Evolutionary conservation across 257 asterid genomes (phyloP).

Genomic region (Plantago ovata): DNA sequence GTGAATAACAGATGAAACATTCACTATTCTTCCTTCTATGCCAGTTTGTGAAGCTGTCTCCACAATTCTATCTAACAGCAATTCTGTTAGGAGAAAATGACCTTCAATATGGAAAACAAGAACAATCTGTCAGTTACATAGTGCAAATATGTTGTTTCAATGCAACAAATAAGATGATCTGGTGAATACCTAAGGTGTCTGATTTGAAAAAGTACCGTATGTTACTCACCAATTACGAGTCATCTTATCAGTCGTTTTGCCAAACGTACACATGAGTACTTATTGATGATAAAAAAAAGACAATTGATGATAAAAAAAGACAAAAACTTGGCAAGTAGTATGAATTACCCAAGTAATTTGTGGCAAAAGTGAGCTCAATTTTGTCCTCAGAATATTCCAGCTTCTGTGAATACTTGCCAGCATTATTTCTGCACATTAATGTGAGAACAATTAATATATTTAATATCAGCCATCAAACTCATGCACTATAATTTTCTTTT

Average conservation of each 20-base stretch:
- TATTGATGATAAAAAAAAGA: background rate
- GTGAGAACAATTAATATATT: background rate
- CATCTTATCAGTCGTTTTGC: too few relatives aligned
- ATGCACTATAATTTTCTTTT: conserved; percentile 1
- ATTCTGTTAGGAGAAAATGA: conserved; percentile 77
- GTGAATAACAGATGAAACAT: conserved; percentile 84
- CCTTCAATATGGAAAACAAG: conserved; percentile 38
- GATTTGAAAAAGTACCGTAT: too few relatives aligned
- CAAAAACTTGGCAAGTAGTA: too few relatives aligned
- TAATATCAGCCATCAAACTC: background rate
- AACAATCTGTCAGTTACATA: background rate
- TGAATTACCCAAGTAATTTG: conserved; percentile 80
- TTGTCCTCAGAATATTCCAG: conserved; percentile 90
- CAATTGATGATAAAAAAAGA: background rate
- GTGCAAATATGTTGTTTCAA: background rate
- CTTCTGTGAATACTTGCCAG: conserved; percentile 87
- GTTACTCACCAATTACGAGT: too few relatives aligned
- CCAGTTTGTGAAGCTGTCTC: conserved; percentile 67
- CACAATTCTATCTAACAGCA: conserved; percentile 74
- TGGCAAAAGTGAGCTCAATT: conserved; percentile 92
- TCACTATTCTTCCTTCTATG: conserved; percentile 86
- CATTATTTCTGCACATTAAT: conserved; percentile 86
- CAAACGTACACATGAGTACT: too few relatives aligned
- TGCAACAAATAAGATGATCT: too few relatives aligned
- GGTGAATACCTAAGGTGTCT: too few relatives aligned